These are phyloP conservation scores for Pichia sp. DNA, from an alignment of 1,139 yeast genomes.

Conservation along the genomic window DNA sequence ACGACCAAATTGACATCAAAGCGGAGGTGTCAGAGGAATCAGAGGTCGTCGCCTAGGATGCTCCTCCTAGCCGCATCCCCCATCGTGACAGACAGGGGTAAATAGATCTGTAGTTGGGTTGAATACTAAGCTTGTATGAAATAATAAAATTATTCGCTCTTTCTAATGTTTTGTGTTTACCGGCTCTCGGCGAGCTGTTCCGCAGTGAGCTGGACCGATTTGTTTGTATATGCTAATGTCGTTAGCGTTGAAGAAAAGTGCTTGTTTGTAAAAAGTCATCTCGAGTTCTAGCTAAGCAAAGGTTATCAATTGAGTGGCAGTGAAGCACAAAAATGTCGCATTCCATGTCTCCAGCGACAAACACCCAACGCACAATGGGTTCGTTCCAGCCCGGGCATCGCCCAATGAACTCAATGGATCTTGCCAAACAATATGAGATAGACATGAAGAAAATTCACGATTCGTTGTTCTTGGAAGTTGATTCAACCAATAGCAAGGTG, in stretches of 20 bases:
- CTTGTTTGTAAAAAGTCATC: too few relatives aligned
- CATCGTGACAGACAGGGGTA: not conserved
- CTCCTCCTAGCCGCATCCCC: too few relatives aligned
- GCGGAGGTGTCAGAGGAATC: not conserved
- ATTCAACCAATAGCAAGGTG: conserved; percentile 34
- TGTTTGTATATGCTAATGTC: too few relatives aligned
- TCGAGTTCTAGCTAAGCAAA: too few relatives aligned
- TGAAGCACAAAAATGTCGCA: not conserved
- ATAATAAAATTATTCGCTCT: too few relatives aligned
- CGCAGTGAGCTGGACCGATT: too few relatives aligned
- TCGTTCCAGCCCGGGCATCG: conserved; percentile 17
- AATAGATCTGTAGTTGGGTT: not conserved
- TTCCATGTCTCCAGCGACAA: not conserved
- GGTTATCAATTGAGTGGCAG: not conserved
- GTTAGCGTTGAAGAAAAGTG: too few relatives aligned
- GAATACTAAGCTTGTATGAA: too few relatives aligned
- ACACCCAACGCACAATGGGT: not conserved
- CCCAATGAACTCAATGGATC: conserved; percentile 26
- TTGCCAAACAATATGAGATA: conserved; percentile 50
- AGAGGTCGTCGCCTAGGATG: not conserved
- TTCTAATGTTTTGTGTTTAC: too few relatives aligned
- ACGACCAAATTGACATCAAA: not conserved
- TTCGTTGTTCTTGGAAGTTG: conserved; percentile 43
- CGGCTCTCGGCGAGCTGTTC: too few relatives aligned
- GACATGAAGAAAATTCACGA: conserved; percentile 43